A percentile compares a stretch with the other conserved stretches of the same genome.
Evolutionary conservation across 192 early-diverging fungal genomes (phyloP).

Genomic region (Coemansia sp.): DNA sequence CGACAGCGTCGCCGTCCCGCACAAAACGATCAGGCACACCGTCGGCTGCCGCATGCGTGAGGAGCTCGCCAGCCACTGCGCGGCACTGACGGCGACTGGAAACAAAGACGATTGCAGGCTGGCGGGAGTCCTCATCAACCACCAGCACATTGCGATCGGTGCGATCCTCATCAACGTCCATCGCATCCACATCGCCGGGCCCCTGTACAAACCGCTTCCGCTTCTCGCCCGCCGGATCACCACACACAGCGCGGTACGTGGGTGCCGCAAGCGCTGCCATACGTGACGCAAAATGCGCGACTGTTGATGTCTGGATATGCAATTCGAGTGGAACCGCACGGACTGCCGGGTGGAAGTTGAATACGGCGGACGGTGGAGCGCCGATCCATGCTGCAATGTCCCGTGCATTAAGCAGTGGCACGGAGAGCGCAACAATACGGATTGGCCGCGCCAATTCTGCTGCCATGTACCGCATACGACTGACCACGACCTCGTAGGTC

Average conservation of each 20-base stretch:
- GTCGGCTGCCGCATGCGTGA: constrained; percentile 79
- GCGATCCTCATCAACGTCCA: constrained; percentile 3
- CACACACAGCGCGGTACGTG: constrained; percentile 30
- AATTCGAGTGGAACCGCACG: constrained; percentile 94
- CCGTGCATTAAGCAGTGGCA: constrained; percentile 94
- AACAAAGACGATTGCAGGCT: constrained; percentile 90
- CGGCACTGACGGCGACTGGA: constrained; percentile 86
- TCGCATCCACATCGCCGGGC: constrained; percentile 2
- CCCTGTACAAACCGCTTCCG: constrained; percentile 6
- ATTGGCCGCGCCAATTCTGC: constrained; percentile 76
- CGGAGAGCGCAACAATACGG: constrained; percentile 89
- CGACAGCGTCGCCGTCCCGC: constrained; percentile 63
- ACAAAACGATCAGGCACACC: constrained; percentile 74
- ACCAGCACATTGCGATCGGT: neutral
- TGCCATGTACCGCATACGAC: constrained; percentile 90
- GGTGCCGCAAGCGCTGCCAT: constrained; percentile 95
- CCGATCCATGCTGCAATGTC: constrained; percentile 99
- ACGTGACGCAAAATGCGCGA: constrained; percentile 91
- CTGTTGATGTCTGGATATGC: constrained; percentile 87
- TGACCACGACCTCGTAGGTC: constrained; percentile 90
- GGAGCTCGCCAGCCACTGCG: constrained; percentile 80
- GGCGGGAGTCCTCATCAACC: constrained; percentile 11
- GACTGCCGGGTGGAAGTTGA: constrained; percentile 94
- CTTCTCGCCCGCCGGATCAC: neutral
- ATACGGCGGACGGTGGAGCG: constrained; percentile 70